These are phyloP conservation scores for Pichia manshurica DNA, from an alignment of 805 yeast species.

Conservation along the genomic window DNA sequence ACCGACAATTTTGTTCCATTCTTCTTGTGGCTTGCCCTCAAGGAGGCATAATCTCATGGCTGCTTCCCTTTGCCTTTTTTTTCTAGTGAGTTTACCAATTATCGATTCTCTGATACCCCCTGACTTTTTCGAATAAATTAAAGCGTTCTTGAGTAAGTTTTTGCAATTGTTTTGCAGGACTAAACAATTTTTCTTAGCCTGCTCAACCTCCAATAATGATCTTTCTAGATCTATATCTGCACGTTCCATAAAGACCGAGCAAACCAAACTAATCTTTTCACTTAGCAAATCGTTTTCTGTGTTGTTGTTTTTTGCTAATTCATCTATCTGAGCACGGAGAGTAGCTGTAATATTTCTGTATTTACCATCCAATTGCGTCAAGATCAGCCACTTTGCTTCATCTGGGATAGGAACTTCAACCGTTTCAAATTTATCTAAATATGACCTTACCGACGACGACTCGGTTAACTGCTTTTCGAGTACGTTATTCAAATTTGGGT, in stretches of 20 bases:
- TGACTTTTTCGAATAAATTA: constrained; percentile 37
- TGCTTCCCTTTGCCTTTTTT: constrained; percentile 40
- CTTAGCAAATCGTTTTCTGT: constrained; percentile 22
- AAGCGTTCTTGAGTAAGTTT: constrained; percentile 41
- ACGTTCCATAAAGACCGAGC: constrained; percentile 42
- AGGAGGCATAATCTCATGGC: constrained; percentile 40
- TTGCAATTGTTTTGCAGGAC: constrained; percentile 36
- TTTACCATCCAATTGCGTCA: constrained; percentile 33
- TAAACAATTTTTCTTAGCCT: constrained; percentile 28
- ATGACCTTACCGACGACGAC: constrained; percentile 39
- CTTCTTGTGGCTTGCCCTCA: constrained; percentile 33
- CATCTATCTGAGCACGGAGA: constrained; percentile 22
- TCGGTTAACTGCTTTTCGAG: constrained; percentile 38
- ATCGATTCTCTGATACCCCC: constrained; percentile 49
- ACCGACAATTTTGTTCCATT: constrained; percentile 26
- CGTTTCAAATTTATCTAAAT: constrained; percentile 32
- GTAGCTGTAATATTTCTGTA: constrained; percentile 37
- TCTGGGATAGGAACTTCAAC: constrained; percentile 12
- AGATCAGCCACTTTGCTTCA: constrained; percentile 34
- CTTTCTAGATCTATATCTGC: constrained; percentile 50
- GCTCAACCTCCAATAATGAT: constrained; percentile 30
- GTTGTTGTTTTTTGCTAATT: constrained; percentile 13
- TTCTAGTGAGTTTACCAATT: constrained; percentile 38
- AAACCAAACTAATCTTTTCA: constrained; percentile 29
- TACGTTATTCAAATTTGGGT: constrained; percentile 20